Base-by-base conservation (phyloP, 1,139 yeast species). In the Torulaspora globosa region DNA sequence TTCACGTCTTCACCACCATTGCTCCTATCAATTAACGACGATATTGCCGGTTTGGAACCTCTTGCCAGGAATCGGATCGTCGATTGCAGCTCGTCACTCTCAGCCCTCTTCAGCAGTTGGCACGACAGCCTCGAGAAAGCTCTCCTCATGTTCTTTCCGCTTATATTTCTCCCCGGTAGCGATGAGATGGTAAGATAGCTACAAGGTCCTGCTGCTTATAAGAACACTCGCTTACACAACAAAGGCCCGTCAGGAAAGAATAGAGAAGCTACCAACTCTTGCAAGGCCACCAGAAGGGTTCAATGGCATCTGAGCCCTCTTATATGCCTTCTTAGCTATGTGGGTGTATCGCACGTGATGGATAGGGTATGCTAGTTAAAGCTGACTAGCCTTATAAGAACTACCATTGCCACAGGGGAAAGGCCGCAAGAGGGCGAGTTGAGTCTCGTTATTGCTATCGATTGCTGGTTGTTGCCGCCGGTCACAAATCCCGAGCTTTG, bases 51-150 rank as follows among this genome's bases (percentile, higher is more conserved):
- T 24, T 34, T 51, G 23, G 46, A 43, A 12, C 55, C 55, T 39
- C 53, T 56, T 2, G 63, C 50, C 26, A 63, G 36, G 39, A 56
- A 62, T 42, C 52, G 46, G 9, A 63, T 46, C 6, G 66, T 60
- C 2, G 56, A 51, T 32, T 50, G 48, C 33, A 62, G 41, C 18
- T 56, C 60, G 10, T 52, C 56, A 39, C 39, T 45, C 31, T 57
- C 55, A 5, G 48, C 44, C 46, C 51, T 54, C 49, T 52, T 55
- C 23, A 46, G 29, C 23, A 51, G 36, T 26, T 43, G 47, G 14
- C 51, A 37, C 16, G 51, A 44, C n/a, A 52, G 10, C 39, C 49
- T 54, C 5, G 56, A 43, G 38, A 53, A 54, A 7, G 56, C 51
- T 24, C 54, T 52, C 42, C 43, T 52, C 55, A 58, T 54, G 12